A percentile compares a stretch with the other conserved stretches of the same genome.
Evolutionary conservation across 2,329 filamentous ascomycete species (phyloP).

Genomic region (Diaporthe sp.): DNA sequence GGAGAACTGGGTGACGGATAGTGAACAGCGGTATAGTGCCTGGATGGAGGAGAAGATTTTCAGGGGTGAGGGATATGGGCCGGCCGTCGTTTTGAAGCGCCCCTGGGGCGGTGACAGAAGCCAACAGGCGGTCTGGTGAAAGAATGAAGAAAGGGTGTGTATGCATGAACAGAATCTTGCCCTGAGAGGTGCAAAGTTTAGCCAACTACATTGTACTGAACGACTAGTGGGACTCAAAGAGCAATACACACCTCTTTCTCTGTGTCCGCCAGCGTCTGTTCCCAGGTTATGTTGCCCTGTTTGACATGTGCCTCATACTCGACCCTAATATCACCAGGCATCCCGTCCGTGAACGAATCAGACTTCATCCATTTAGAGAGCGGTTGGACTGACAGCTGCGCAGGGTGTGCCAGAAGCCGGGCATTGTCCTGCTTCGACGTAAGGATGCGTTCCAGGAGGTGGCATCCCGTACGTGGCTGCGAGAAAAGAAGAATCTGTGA

Average conservation of each 20-base stretch:
- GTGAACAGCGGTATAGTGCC: conserved; percentile 17
- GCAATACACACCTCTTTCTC: not conserved
- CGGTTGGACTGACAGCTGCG: not conserved
- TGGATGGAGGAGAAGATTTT: not conserved
- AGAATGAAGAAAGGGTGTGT: not conserved
- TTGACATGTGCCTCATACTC: not conserved
- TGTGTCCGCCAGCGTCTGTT: not conserved
- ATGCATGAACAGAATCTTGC: conserved; percentile 14
- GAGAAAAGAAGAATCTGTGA: conserved; percentile 24
- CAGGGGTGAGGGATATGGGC: not conserved
- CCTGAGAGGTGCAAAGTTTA: not conserved
- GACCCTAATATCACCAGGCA: not conserved
- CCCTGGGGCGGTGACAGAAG: not conserved
- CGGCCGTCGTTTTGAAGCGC: not conserved
- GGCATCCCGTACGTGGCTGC: conserved; percentile 18
- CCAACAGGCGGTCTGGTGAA: not conserved
- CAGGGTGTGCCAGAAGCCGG: conserved; percentile 1
- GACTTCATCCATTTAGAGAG: not conserved
- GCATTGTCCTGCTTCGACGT: not conserved
- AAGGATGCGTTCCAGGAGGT: conserved; percentile 7
- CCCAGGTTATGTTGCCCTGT: not conserved
- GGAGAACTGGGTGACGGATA: not conserved
- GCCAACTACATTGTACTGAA: not conserved
- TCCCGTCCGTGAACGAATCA: not conserved
- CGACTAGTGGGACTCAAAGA: not conserved